Evolutionary conservation across 345 rosid species (phyloP).

Genomic region (Euphorbia tirucalli): DNA sequence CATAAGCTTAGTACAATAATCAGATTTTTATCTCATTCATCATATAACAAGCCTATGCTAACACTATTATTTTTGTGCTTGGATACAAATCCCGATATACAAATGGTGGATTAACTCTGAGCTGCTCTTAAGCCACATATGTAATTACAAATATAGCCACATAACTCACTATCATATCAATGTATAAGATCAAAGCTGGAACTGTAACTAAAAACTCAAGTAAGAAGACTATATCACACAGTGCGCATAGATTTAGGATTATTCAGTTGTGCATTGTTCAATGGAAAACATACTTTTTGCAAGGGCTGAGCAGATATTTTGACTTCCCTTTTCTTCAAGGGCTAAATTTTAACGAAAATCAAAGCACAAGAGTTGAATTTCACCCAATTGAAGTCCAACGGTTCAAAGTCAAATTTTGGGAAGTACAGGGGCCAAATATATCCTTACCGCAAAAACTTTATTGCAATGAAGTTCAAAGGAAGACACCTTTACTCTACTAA

Average conservation of each 20-base stretch:
- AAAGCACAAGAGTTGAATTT: no score
- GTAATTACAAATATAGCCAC: neutral
- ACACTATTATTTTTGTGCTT: no score
- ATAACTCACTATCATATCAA: neutral
- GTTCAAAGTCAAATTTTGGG: no score
- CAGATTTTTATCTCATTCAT: neutral
- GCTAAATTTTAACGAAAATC: no score
- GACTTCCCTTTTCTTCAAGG: no score
- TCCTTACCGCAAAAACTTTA: neutral
- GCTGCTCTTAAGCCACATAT: neutral
- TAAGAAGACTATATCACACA: neutral
- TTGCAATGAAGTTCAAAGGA: neutral
- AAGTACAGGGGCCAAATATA: no score
- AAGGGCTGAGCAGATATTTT: neutral
- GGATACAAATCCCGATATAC: neutral
- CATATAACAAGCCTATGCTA: neutral
- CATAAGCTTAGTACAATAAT: neutral
- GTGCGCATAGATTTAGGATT: neutral
- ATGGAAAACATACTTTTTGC: neutral
- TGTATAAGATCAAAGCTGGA: neutral
- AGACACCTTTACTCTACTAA: neutral
- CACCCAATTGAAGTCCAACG: no score
- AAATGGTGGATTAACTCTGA: neutral
- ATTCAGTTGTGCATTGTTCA: neutral
- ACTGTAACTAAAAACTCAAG: neutral